A percentile compares a stretch with the other conserved stretches of the same genome.
These are phyloP conservation scores for Suillus occidentalis DNA, from an alignment of 768 basidiomycete genomes.

Conservation along the genomic window DNA sequence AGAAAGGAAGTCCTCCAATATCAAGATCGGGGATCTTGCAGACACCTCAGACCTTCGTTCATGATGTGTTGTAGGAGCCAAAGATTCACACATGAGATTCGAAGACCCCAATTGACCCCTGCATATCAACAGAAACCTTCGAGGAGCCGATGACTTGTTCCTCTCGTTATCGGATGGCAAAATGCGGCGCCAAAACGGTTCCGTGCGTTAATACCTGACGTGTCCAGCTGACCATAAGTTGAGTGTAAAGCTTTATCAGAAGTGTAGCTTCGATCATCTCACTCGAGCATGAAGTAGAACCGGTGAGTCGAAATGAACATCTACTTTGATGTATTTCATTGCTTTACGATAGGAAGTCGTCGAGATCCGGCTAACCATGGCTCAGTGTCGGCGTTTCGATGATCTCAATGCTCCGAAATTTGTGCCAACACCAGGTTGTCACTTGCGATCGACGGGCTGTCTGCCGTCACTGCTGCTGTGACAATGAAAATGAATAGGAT, in stretches of 20 bases:
- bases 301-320: background rate
- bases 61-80: background rate
- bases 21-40: background rate
- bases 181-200: background rate
- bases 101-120: background rate
- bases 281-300: background rate
- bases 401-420: background rate
- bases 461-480: conserved; percentile 8
- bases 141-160: background rate
- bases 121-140: background rate
- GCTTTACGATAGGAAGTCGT: background rate
- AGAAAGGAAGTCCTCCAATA: background rate
- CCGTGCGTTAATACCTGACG: background rate
- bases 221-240: background rate
- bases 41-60: background rate
- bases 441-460: conserved; percentile 3
- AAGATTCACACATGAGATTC: background rate
- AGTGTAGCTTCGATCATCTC: background rate
- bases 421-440: background rate
- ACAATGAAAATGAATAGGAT: conserved; percentile 19
- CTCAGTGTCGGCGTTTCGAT: background rate
- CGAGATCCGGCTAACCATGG: background rate
- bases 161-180: background rate
- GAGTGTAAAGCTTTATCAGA: background rate
- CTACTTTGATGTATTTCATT: background rate